Evolutionary conservation across 2,329 filamentous ascomycete species (phyloP), one percentile per base, ranked within the genome.

Genomic region (Byssothecium circinans): DNA sequence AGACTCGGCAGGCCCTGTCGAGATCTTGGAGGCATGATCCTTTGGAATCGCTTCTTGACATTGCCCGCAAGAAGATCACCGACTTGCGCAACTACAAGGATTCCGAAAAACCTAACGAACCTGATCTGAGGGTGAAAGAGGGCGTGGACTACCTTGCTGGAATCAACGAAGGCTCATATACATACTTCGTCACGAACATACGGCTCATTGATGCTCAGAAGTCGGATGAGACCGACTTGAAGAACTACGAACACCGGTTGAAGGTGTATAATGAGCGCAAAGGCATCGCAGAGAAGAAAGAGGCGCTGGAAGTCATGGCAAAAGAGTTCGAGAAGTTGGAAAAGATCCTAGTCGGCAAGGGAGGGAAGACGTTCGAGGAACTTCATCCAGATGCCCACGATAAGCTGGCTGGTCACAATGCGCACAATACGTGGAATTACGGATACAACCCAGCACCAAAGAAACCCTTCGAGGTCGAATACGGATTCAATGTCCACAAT

Each of bases 311-410:
- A 8, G 69, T 76, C 7, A 62, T 81, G 12, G 70, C 85, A 12
- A 53, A 62, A 0, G 75, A 80, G 1, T 79, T 86, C 30, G 74
- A 84, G 54, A 61, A 72, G 17, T 68, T 89, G 1, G 81, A 87
- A 58, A 60, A 72, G 2, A 58, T 67, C 2, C 70, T 92, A 17
- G 34, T 85, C 2, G 67, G 71, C 3, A 81, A 77, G 47, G 83
- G 81, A 0, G 88, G 80, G 2, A 90, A 89, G 68, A 79, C 80
- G 0, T 91, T 88, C 62, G 61, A 69, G 11, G 81, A 91, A 38
- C 70, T 89, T 6, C 69, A 87, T 64, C 86, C 86, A 0, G 57
- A 65, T 17, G 4, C n/a, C n/a, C n/a, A n/a, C n/a, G n/a, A n/a
- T n/a, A n/a, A n/a, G n/a, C n/a, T n/a, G n/a, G n/a, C n/a, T n/a